Base-by-base conservation (phyloP, 106 monocot genomes). In the Acorus gramineus region DNA sequence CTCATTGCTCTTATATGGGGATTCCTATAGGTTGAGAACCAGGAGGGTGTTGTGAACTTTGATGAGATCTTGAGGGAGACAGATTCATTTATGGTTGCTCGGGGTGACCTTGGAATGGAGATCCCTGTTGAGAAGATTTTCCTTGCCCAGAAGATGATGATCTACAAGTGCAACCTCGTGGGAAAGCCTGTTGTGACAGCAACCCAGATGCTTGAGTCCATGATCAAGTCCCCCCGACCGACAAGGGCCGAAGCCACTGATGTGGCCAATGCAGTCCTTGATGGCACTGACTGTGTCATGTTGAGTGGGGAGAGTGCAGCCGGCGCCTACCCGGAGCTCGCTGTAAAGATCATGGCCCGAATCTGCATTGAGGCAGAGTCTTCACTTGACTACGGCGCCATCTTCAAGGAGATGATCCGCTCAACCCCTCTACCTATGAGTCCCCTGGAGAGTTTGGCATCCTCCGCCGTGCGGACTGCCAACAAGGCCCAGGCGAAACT, bases 131-230 rank as follows among this genome's bases (percentile, higher is more conserved):
- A 87, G 53, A 87, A 87, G 77, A 87, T 87, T 50, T 87, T 87
- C 71, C 82, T 87, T 66, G 87, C 87, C 55, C 83, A 87, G 69
- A 87, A 87, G 69, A 87, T 87, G 87, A 87, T 83, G 87, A 87
- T 87, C 9, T 87, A 87, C 75, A 83, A 83, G 57, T 87, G 83
- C 69, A 87, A 87, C 75, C 60, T 83, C 11, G 80, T 56, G 1
- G 83, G 83, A 7, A 87, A 87, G 51, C 83, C 87, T 14, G 87
- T 87, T 0, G 87, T 87, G 8, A 87, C 87, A 5, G 87, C 86
- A 52, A 87, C 86, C 5, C 86, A 87, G 42, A 87, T 87, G 86
- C 86, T 87, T 9, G 86, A 87, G 60, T 87, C 86, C 0, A 87
- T 87, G 86, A 87, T 87, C 73, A 87, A 87, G 59, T 87, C 86